Evolutionary conservation across 805 yeast species (phyloP).

Genomic region (Yarrowia yakushimensis): DNA sequence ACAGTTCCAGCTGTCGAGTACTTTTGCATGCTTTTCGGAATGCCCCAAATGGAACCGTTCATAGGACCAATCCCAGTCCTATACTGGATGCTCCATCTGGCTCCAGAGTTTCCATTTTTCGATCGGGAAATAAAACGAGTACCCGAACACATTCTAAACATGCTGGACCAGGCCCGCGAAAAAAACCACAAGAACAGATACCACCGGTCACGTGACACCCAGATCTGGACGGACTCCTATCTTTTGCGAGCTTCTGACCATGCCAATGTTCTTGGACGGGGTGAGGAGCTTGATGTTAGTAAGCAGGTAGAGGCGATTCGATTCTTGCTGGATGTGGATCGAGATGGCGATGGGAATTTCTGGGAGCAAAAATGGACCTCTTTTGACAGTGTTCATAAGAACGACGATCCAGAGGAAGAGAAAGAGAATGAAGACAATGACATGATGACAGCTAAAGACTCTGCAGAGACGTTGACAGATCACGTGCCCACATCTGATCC

Average conservation of each 20-base stretch:
- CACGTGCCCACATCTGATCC: not conserved
- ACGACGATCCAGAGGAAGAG: too few relatives aligned
- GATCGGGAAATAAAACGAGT: not conserved
- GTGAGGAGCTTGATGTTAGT: not conserved
- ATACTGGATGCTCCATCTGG: slow-evolving; percentile 4
- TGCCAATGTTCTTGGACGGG: not conserved
- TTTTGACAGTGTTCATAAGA: not conserved
- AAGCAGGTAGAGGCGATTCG: not conserved
- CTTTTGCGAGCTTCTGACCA: not conserved
- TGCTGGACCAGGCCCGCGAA: not conserved
- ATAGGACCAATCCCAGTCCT: not conserved
- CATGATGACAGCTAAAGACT: not conserved
- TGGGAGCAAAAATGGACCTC: slow-evolving; percentile 13
- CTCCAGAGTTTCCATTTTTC: not conserved
- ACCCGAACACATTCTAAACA: not conserved
- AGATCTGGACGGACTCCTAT: not conserved
- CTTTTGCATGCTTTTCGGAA: not conserved
- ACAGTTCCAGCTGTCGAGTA: not conserved
- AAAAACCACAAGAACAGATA: not conserved
- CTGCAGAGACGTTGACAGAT: not conserved
- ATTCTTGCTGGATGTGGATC: slow-evolving; percentile 1
- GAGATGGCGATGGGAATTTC: not conserved
- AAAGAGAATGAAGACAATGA: not conserved
- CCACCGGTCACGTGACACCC: not conserved
- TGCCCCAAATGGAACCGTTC: slow-evolving; percentile 15